phyloP scores from a whole-genome alignment of 2,329 filamentous ascomycete species.

The Cercospora zeae-maydis region DNA sequence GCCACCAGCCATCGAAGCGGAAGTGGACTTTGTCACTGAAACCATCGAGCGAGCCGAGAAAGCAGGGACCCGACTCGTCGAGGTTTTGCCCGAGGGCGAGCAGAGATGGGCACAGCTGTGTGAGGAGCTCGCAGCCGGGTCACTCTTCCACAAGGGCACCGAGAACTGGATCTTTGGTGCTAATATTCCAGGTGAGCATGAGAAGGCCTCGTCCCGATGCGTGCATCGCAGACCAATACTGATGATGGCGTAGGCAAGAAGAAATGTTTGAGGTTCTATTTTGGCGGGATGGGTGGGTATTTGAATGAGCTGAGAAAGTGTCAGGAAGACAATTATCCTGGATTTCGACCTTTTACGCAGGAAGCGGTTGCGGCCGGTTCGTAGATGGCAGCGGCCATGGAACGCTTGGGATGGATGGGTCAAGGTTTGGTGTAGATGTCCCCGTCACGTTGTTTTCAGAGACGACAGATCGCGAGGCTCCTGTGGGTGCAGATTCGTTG shows the following conservation, averaged over 20 bases:
- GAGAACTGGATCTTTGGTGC: conserved; percentile 35
- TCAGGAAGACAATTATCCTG: conserved; percentile 18
- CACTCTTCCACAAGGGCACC: conserved; percentile 29
- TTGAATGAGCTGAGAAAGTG: conserved; percentile 22
- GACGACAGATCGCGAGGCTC: too few species aligned
- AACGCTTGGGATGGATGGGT: too few species aligned
- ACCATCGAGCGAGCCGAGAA: conserved; percentile 26
- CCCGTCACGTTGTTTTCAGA: too few species aligned
- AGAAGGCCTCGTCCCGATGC: not conserved
- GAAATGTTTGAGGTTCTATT: conserved; percentile 26
- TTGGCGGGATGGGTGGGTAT: conserved; percentile 29
- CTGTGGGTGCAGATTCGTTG: too few species aligned
- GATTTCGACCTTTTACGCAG: conserved; percentile 23
- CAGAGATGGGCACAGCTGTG: conserved; percentile 29
- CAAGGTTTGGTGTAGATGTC: too few species aligned
- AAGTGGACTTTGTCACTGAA: conserved; percentile 33
- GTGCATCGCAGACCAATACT: not conserved
- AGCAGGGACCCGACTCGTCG: conserved; percentile 23
- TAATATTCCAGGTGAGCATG: conserved; percentile 21
- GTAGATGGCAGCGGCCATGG: too few species aligned
- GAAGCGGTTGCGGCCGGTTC: not conserved
- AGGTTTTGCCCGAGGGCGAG: conserved; percentile 32
- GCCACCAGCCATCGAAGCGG: conserved; percentile 36
- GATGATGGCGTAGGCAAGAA: conserved; percentile 25
- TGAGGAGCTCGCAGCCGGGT: conserved; percentile 26